Conservation (phyloP, 179 eudicot genomes). For the Corrigiola litoralis region DNA sequence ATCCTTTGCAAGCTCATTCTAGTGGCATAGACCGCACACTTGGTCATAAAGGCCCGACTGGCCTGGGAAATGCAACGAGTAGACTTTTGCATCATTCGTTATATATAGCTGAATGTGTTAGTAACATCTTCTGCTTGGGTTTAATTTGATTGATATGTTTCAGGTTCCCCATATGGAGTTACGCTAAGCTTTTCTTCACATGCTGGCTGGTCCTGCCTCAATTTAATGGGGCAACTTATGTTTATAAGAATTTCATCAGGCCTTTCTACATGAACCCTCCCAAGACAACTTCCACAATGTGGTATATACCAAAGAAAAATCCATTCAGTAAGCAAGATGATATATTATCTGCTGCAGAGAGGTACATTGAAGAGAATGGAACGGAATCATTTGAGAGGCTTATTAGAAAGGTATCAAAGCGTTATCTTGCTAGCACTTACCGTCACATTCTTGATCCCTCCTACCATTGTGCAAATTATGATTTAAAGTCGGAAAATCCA, state of each 20-base stretch:
- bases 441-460: no score
- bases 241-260: slow-evolving; percentile 58
- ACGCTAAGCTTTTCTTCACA: slow-evolving; percentile 54
- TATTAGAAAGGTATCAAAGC: slow-evolving; percentile 43
- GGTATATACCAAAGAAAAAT: slow-evolving; percentile 56
- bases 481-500: no score
- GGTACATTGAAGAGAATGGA: slow-evolving; percentile 67
- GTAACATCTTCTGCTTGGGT: not conserved
- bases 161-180: slow-evolving; percentile 85
- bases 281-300: slow-evolving; percentile 34
- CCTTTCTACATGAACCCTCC: slow-evolving; percentile 60
- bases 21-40: no score
- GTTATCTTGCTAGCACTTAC: no score
- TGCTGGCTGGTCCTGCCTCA: slow-evolving; percentile 84
- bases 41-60: no score
- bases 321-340: slow-evolving; percentile 55
- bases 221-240: slow-evolving; percentile 74
- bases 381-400: slow-evolving; percentile 70
- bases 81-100: no score
- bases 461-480: no score
- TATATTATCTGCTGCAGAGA: slow-evolving; percentile 59
- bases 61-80: no score
- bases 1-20: no score
- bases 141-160: not conserved
- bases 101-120: no score